A percentile compares a stretch with the other conserved stretches of the same genome.
phyloP scores from a whole-genome alignment of 768 basidiomycete species.

The Jaapia argillacea region DNA sequence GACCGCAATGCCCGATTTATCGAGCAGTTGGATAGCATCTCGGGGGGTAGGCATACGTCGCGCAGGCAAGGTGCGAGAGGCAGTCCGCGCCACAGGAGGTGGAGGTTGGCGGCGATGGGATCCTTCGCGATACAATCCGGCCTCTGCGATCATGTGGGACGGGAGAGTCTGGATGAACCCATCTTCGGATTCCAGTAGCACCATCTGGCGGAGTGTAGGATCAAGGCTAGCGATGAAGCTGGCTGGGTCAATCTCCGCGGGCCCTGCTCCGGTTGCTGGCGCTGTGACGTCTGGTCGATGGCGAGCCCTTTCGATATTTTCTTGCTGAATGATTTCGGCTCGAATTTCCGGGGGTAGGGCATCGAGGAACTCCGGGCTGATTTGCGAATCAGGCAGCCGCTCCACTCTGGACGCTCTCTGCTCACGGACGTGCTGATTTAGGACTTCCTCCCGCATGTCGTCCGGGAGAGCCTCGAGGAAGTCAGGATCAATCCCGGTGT shows the following conservation, averaged over 20 bases:
- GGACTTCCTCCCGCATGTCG: constrained; percentile 96
- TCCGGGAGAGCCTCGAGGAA: constrained; percentile 97
- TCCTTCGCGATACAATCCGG: constrained; percentile 58
- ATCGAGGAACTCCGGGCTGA: constrained; percentile 92
- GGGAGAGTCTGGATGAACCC: constrained; percentile 75
- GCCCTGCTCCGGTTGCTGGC: constrained; percentile 19
- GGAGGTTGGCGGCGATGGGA: constrained; percentile 18
- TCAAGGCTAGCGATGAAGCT: constrained; percentile 90
- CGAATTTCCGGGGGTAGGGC: constrained; percentile 94
- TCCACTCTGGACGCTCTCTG: constrained; percentile 71
- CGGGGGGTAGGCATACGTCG: constrained; percentile 52
- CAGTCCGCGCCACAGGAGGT: not conserved
- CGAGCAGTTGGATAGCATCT: constrained; percentile 89
- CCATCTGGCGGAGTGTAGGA: constrained; percentile 81
- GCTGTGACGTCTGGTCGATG: constrained; percentile 31
- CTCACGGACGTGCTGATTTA: constrained; percentile 95
- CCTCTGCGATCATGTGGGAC: constrained; percentile 81
- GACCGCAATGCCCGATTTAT: constrained; percentile 80
- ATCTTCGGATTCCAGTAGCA: constrained; percentile 83
- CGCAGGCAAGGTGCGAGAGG: constrained; percentile 7
- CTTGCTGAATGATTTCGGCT: constrained; percentile 94
- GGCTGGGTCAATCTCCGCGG: constrained; percentile 74
- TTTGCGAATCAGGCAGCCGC: constrained; percentile 73
- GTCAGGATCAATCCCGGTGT: constrained; percentile 96
- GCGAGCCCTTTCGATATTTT: constrained; percentile 74